Conservation (phyloP, 164 flowering plant genomes). For the Paratinospora sagittata region DNA sequence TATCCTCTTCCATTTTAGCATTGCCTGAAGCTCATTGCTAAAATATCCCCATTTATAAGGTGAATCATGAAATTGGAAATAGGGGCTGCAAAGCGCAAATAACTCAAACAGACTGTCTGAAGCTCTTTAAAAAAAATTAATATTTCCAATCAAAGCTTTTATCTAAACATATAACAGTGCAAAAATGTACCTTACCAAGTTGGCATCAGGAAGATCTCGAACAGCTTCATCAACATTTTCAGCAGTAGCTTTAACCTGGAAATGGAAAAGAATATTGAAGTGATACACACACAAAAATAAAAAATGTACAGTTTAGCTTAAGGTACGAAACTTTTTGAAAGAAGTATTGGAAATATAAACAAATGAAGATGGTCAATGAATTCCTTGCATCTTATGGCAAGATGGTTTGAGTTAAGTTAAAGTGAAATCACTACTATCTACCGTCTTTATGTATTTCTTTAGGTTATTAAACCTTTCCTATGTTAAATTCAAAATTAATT, state of each 20-base stretch:
- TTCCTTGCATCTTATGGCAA: no score
- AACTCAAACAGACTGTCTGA: slow-evolving; percentile 3
- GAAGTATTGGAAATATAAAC: no score
- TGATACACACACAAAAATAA: not conserved
- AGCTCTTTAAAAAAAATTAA: not conserved
- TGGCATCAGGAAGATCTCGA: slow-evolving; percentile 99
- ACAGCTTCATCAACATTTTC: slow-evolving; percentile 96
- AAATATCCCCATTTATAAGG: not conserved
- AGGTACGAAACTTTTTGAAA: no score
- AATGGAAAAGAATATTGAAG: slow-evolving; percentile 2
- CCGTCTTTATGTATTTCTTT: no score
- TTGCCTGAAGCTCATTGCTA: not conserved
- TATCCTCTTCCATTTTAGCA: slow-evolving; percentile 1
- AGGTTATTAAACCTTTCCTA: no score
- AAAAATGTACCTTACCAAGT: slow-evolving; percentile 91
- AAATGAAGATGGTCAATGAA: no score
- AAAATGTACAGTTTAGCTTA: not conserved
- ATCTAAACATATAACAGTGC: slow-evolving; percentile 17
- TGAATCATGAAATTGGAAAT: slow-evolving; percentile 2
- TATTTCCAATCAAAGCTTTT: not conserved
- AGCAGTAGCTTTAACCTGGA: slow-evolving; percentile 95
- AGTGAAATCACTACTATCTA: no score
- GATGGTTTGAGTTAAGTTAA: no score
- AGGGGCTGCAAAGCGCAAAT: not conserved
- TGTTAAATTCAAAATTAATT: no score